Base-by-base conservation (phyloP, 2,329 filamentous ascomycete species). In the Stenocarpella maydis region DNA sequence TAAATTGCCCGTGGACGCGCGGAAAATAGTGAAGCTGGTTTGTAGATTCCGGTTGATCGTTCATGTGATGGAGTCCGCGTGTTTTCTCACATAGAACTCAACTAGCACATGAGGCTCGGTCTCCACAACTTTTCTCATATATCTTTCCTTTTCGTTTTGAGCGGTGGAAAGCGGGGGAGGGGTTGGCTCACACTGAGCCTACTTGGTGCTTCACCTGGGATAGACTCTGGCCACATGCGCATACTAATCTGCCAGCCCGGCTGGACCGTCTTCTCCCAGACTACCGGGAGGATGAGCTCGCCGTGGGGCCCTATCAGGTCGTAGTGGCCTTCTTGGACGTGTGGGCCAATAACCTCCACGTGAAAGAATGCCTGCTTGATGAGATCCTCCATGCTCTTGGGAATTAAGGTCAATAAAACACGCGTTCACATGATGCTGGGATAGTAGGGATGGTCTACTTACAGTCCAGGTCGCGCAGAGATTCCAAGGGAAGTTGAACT, bases 401-500 rank as follows among this genome's bases (percentile, higher is more conserved):
- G 70, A 67, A 39, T 7, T 26, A 21, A 9, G 9, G 26, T 63
- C 43, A 71, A 41, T 12, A 4, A 15, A 14, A n/a, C 1, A 49
- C 43, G 3, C 7, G 2, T 4, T 21, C 19, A 28, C 17, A 12
- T 10, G 12, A 10, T 37, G 34, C 2, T 10, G 41, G 17, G 12
- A 19, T 21, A 1, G 17, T 7, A 1, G 45, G 31, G 1, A 17
- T 58, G 21, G 8, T 66, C 43, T 41, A 86, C 88, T 78, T 88
- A 95, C 92, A 83, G 85, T 83, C 94, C 94, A 97, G 3, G 91
- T 96, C 76, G 90, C 89, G 80, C 94, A 97, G 37, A 97, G 80
- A 72, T 95, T 89, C 81, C 91, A 97, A 1, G 95, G 95, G 76
- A 98, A 97, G 80, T 90, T 96, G 79, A 97, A 98, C 79, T 97